A percentile compares a stretch with the other conserved stretches of the same genome.
These are phyloP conservation scores for Ogataea kodamae DNA, from an alignment of 805 yeast genomes.

Conservation along the genomic window DNA sequence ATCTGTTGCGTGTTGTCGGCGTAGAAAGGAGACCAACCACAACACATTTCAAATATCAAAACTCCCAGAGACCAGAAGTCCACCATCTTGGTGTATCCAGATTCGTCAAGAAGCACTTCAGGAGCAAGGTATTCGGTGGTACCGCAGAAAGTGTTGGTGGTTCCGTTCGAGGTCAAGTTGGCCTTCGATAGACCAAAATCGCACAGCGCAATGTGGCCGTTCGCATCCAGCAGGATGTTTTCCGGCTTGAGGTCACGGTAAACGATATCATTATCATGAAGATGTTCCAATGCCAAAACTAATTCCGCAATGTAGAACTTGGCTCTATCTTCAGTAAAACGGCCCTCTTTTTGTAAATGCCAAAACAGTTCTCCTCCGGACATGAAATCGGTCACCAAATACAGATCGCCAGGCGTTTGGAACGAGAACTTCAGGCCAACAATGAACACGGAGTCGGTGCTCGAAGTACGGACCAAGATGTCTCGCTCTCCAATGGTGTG, in stretches of 20 bases:
- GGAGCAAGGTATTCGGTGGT: constrained; percentile 98
- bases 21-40: constrained; percentile 99
- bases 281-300: constrained; percentile 86
- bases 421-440: constrained; percentile 95
- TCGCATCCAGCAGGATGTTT: constrained; percentile 90
- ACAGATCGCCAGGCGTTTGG: constrained; percentile 90
- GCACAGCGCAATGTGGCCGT: constrained; percentile 95
- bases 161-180: constrained; percentile 76
- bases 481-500: constrained; percentile 97
- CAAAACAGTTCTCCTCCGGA: constrained; percentile 85
- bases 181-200: constrained; percentile 97
- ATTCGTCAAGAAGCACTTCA: constrained; percentile 89
- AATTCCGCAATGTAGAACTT: constrained; percentile 96
- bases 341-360: constrained; percentile 90
- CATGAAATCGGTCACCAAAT: constrained; percentile 95
- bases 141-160: constrained; percentile 97
- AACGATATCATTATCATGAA: constrained; percentile 93
- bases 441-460: constrained; percentile 75
- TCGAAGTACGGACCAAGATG: constrained; percentile 87
- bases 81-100: constrained; percentile 97
- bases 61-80: constrained; percentile 99
- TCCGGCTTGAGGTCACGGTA: constrained; percentile 97
- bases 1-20: constrained; percentile 98
- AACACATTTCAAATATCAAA: constrained; percentile 96
- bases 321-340: constrained; percentile 90